Conservation (phyloP, 2,329 filamentous ascomycete species). For the Huntiella decipiens region DNA sequence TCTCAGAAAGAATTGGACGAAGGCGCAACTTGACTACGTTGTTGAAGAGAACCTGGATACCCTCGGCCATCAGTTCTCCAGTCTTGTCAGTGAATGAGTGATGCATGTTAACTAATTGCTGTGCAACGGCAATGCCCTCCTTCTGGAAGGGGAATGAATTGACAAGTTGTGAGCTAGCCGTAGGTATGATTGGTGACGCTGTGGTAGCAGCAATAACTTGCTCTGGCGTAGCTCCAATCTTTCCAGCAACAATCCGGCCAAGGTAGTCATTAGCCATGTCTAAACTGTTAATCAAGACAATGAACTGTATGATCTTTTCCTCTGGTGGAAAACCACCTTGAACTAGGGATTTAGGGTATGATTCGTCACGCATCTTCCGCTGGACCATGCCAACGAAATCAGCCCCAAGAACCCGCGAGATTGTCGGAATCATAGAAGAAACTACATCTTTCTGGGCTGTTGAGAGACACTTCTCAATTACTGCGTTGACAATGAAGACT, state of each 20-base stretch:
- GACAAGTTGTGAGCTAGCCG: constrained; percentile 27
- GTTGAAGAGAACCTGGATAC: constrained; percentile 68
- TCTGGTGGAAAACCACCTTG: constrained; percentile 74
- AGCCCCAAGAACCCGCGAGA: constrained; percentile 61
- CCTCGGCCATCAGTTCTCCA: constrained; percentile 64
- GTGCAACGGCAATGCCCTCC: constrained; percentile 51
- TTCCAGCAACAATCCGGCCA: constrained; percentile 58
- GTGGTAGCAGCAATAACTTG: constrained; percentile 12
- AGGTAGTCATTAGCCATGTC: constrained; percentile 87
- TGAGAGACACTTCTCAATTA: constrained; percentile 68
- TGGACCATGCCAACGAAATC: constrained; percentile 97
- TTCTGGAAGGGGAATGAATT: constrained; percentile 64
- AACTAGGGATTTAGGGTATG: constrained; percentile 62
- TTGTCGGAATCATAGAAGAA: constrained; percentile 55
- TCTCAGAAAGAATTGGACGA: constrained; percentile 65
- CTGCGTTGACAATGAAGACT: constrained; percentile 95
- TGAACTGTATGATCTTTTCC: constrained; percentile 70
- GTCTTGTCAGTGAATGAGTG: constrained; percentile 59
- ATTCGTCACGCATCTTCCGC: constrained; percentile 91
- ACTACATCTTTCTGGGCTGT: constrained; percentile 70
- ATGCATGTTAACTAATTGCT: constrained; percentile 49
- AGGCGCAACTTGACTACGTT: constrained; percentile 74
- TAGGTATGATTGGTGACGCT: neutral
- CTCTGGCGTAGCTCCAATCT: constrained; percentile 30
- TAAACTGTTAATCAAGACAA: constrained; percentile 87